These are phyloP conservation scores for Populus hybrid DNA, from an alignment of 441 rosid genomes.

Conservation along the genomic window DNA sequence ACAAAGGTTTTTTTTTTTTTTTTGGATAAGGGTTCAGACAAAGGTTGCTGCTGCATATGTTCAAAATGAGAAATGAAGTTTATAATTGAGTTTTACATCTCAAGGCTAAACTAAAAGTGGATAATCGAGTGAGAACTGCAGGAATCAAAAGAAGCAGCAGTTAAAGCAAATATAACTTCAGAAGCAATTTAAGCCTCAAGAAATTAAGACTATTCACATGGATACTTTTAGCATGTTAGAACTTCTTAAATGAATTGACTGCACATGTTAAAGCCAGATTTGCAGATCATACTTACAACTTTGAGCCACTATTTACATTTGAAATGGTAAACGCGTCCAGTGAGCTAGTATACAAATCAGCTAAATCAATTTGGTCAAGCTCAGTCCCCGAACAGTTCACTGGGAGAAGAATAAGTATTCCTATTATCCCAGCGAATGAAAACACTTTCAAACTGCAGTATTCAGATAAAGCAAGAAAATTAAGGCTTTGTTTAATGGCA, in stretches of 20 bases:
- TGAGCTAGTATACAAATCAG: slow-evolving; percentile 64
- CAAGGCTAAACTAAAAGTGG: neutral
- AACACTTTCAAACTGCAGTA: slow-evolving; percentile 84
- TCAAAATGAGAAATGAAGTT: neutral
- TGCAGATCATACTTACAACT: slow-evolving; percentile 41
- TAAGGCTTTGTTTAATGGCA: neutral
- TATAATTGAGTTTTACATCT: neutral
- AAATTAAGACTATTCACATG: neutral
- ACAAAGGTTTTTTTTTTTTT: too few relatives aligned
- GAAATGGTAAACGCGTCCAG: slow-evolving; percentile 86
- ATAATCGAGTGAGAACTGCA: neutral
- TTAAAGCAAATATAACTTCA: neutral
- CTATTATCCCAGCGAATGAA: slow-evolving; percentile 82
- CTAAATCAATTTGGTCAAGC: slow-evolving; percentile 59
- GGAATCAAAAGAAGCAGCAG: neutral
- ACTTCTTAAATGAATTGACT: slow-evolving; percentile 1
- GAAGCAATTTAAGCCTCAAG: neutral
- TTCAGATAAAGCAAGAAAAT: slow-evolving; percentile 18
- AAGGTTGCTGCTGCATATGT: neutral
- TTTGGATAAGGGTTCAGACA: neutral
- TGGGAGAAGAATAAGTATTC: slow-evolving; percentile 85
- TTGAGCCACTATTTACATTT: slow-evolving; percentile 67
- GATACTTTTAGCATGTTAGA: neutral
- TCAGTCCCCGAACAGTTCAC: slow-evolving; percentile 74
- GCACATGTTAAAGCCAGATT: neutral